These are phyloP conservation scores for Prosopis cineraria DNA, from an alignment of 306 rosid species.

Conservation along the genomic window DNA sequence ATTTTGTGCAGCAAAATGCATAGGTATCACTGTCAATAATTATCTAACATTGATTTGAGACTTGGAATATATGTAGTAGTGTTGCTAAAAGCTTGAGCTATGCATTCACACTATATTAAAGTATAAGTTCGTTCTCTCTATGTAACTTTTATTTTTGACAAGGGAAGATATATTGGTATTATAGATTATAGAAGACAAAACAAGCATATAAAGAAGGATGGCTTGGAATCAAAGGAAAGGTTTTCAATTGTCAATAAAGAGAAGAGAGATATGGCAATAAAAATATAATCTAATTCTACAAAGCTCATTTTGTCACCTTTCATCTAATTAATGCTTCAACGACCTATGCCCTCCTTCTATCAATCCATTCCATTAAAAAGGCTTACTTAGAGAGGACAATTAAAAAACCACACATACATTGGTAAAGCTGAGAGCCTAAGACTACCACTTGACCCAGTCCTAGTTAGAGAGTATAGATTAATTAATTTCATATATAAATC, in stretches of 20 bases:
- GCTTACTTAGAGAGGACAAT: not conserved
- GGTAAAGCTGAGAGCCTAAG: slow-evolving; percentile 44
- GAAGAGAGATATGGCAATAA: slow-evolving; percentile 47
- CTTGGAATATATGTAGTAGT: not conserved
- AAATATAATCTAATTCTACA: slow-evolving; percentile 58
- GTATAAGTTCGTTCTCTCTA: not conserved
- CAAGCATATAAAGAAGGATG: slow-evolving; percentile 31
- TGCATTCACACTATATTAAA: not conserved
- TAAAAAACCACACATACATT: not conserved
- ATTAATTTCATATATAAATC: too few relatives aligned
- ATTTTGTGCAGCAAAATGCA: too few relatives aligned
- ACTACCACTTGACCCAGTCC: too few relatives aligned
- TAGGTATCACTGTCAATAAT: too few relatives aligned
- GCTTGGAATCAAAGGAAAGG: slow-evolving; percentile 38
- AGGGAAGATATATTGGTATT: too few relatives aligned
- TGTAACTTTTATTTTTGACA: not conserved
- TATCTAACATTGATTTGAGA: not conserved
- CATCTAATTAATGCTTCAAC: slow-evolving; percentile 12
- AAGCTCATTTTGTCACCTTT: slow-evolving; percentile 40
- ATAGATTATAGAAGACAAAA: too few relatives aligned
- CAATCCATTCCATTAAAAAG: slow-evolving; percentile 38
- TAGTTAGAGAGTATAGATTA: too few relatives aligned
- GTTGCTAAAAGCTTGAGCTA: not conserved
- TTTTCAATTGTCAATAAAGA: slow-evolving; percentile 48
- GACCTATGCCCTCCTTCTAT: slow-evolving; percentile 1